Evolutionary conservation across 768 basidiomycete species (phyloP).

Genomic region (Kwoniella mangroviensis): DNA sequence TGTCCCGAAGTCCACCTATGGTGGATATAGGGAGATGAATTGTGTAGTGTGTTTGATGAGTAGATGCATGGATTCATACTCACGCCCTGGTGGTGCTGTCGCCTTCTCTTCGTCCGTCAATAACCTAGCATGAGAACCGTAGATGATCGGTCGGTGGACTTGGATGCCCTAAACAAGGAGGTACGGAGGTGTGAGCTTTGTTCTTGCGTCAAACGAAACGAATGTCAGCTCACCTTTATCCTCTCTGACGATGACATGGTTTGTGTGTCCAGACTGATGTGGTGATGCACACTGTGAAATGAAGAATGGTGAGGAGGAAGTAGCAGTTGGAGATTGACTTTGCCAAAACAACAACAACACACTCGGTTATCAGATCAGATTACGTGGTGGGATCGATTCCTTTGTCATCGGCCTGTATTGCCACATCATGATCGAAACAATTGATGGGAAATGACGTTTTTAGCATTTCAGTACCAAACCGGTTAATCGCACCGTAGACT

Average conservation of each 20-base stretch:
- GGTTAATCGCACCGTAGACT: not conserved
- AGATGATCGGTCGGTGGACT: slow-evolving; percentile 88
- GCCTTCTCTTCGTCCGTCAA: slow-evolving; percentile 70
- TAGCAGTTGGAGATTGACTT: not conserved
- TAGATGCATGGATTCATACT: slow-evolving; percentile 12
- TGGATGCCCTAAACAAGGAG: slow-evolving; percentile 69
- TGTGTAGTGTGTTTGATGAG: too few species aligned
- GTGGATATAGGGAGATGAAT: too few species aligned
- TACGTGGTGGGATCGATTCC: not conserved
- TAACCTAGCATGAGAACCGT: slow-evolving; percentile 88
- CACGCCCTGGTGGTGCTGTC: slow-evolving; percentile 48
- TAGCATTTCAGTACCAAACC: not conserved
- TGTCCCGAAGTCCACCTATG: too few species aligned
- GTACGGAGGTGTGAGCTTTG: not conserved
- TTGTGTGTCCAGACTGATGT: too few species aligned
- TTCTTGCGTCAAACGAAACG: not conserved
- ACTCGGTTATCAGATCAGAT: too few species aligned
- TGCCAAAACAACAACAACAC: slow-evolving; percentile 6
- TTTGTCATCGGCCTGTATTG: not conserved
- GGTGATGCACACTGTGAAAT: too few species aligned
- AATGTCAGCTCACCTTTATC: slow-evolving; percentile 21
- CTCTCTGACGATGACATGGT: slow-evolving; percentile 23
- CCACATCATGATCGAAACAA: not conserved
- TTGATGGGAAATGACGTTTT: slow-evolving; percentile 12
- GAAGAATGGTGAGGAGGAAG: too few species aligned